phyloP scores from a whole-genome alignment of 305 asterid species.

The Fraxinus paxiana region DNA sequence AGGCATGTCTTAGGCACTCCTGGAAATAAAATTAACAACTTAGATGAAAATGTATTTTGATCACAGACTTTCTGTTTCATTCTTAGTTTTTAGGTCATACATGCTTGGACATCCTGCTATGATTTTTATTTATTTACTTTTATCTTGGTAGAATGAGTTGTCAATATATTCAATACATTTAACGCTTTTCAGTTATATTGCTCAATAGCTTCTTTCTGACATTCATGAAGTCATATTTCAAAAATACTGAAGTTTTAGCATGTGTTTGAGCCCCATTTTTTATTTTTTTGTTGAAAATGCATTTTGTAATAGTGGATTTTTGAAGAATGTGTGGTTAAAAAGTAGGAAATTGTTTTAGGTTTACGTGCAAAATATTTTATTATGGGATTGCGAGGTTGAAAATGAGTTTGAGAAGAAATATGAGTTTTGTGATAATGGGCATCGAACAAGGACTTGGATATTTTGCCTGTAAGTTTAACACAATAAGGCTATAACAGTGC shows the following conservation, averaged over 20 bases:
- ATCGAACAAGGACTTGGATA: not conserved
- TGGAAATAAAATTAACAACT: conserved; percentile 2
- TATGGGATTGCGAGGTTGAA: not conserved
- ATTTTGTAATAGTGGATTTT: too few species aligned
- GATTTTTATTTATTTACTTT: not conserved
- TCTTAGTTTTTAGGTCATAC: not conserved
- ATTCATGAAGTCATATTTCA: not conserved
- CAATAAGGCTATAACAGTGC: not conserved
- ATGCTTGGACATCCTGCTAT: not conserved
- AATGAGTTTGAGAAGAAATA: not conserved
- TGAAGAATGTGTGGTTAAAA: not conserved
- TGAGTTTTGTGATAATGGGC: not conserved
- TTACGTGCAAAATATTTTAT: not conserved
- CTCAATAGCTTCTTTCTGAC: not conserved
- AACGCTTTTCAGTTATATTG: not conserved
- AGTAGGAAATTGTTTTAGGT: not conserved
- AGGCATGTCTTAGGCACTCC: conserved; percentile 40
- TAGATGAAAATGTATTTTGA: conserved; percentile 5
- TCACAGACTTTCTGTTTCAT: not conserved
- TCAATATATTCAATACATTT: not conserved
- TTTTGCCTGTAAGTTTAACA: not conserved
- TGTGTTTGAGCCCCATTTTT: not conserved
- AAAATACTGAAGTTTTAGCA: not conserved
- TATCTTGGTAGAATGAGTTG: not conserved
- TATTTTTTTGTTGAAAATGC: too few species aligned